Evolutionary conservation across 371 early-diverging fungal species (phyloP).

Genomic region (Coemansia sp.): DNA sequence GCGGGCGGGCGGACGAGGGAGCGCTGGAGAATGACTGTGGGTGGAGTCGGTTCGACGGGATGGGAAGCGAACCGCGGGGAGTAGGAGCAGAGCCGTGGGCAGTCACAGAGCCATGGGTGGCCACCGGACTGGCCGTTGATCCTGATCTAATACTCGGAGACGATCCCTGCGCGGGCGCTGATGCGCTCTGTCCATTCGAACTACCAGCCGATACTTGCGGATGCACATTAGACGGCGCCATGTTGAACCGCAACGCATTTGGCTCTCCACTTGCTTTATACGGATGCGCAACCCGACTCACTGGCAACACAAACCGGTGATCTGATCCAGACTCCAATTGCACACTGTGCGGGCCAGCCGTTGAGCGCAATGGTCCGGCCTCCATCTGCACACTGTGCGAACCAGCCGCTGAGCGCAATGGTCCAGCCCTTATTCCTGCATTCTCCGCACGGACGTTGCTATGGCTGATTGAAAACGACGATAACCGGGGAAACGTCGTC

Average conservation of each 20-base stretch:
- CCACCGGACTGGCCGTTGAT: conserved; percentile 8
- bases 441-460: conserved; percentile 43
- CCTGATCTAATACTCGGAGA: conserved; percentile 3
- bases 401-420: not conserved
- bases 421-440: conserved; percentile 7
- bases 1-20: conserved; percentile 3
- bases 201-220: not conserved
- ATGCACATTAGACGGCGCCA: not conserved
- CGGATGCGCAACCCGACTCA: conserved; percentile 16
- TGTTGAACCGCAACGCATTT: not conserved
- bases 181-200: too few relatives aligned
- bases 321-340: not conserved
- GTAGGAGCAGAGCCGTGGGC: not conserved
- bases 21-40: conserved; percentile 4
- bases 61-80: not conserved
- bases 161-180: not conserved
- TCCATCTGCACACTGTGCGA: too few relatives aligned
- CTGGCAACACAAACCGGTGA: conserved; percentile 36
- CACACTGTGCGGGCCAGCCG: too few relatives aligned
- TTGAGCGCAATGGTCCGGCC: not conserved
- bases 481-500: conserved; percentile 34
- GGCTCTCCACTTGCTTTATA: not conserved
- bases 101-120: not conserved
- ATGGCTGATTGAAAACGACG: conserved; percentile 49
- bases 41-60: not conserved